A percentile compares a stretch with the other conserved stretches of the same genome.
These are phyloP conservation scores for Globisporangium alternatum DNA, from an alignment of 352 stramenopile species.

Conservation along the genomic window DNA sequence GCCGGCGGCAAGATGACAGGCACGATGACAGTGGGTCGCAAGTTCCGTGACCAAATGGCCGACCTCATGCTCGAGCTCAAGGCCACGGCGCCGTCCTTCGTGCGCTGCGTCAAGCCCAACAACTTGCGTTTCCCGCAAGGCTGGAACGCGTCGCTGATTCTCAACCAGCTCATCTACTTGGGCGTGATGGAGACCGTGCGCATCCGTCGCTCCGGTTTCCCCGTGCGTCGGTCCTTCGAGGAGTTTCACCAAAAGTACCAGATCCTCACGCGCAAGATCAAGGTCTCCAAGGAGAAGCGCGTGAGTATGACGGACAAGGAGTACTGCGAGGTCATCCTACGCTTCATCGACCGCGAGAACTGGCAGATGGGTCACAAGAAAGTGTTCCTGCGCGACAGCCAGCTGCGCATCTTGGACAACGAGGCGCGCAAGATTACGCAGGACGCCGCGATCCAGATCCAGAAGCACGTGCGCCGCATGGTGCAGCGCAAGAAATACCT, in stretches of 20 bases:
- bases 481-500: slow-evolving; percentile 71
- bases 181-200: slow-evolving; percentile 90
- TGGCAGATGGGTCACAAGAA: slow-evolving; percentile 90
- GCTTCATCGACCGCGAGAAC: slow-evolving; percentile 76
- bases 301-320: slow-evolving; percentile 65
- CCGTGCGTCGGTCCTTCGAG: slow-evolving; percentile 79
- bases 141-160: slow-evolving; percentile 84
- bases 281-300: slow-evolving; percentile 53
- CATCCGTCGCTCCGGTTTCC: slow-evolving; percentile 86
- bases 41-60: slow-evolving; percentile 89
- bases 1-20: slow-evolving; percentile 87
- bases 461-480: slow-evolving; percentile 71
- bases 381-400: slow-evolving; percentile 84
- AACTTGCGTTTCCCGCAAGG: slow-evolving; percentile 84
- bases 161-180: slow-evolving; percentile 89
- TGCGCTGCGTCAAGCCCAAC: slow-evolving; percentile 92
- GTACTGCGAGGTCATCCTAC: slow-evolving; percentile 81
- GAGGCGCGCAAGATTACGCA: slow-evolving; percentile 85
- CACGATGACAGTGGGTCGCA: slow-evolving; percentile 87
- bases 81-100: slow-evolving; percentile 82
- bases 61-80: slow-evolving; percentile 86
- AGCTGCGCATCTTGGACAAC: slow-evolving; percentile 80
- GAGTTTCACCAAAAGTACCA: slow-evolving; percentile 89
- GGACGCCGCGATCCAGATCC: slow-evolving; percentile 69
- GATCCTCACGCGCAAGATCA: slow-evolving; percentile 70